phyloP scores from a whole-genome alignment of 169 alveolate genomes.

The Plasmodium berghei region DNA sequence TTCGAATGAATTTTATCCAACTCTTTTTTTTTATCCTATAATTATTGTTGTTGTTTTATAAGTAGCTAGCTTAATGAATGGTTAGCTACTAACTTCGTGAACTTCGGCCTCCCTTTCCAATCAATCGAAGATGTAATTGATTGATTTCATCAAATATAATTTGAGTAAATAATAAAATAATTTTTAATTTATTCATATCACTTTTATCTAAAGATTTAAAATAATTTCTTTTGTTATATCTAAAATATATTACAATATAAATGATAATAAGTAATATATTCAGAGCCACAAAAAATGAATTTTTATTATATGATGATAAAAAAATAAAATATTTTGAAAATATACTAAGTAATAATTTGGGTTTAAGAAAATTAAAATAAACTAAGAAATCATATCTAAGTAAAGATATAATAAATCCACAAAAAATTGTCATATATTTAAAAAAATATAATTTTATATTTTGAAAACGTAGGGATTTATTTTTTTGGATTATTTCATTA shows the following conservation, averaged over 20 bases:
- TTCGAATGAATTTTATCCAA: too few species aligned
- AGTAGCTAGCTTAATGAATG: too few species aligned
- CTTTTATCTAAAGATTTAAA: constrained; percentile 63
- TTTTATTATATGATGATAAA: constrained; percentile 59
- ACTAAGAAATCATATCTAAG: constrained; percentile 62
- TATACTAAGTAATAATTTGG: constrained; percentile 45
- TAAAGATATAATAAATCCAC: constrained; percentile 54
- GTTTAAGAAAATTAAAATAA: constrained; percentile 60
- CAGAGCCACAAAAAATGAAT: constrained; percentile 52
- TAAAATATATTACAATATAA: constrained; percentile 18
- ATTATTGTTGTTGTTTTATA: too few species aligned
- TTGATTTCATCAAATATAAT: constrained; percentile 61
- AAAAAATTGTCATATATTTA: constrained; percentile 56
- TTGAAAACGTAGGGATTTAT: constrained; percentile 53
- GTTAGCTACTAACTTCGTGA: too few species aligned
- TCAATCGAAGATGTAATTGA: constrained; percentile 38
- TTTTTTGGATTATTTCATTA: constrained; percentile 37
- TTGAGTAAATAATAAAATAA: constrained; percentile 53
- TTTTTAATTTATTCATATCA: constrained; percentile 50
- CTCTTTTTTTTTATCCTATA: too few species aligned
- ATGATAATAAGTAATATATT: constrained; percentile 16
- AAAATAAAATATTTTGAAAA: constrained; percentile 65
- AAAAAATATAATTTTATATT: constrained; percentile 61
- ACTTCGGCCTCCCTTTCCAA: constrained; percentile 4
- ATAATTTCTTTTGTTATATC: constrained; percentile 49